Evolutionary conservation across 2,329 filamentous ascomycete species (phyloP), one percentile per base, ranked within the genome.

Genomic region (Phialocephala sp.): DNA sequence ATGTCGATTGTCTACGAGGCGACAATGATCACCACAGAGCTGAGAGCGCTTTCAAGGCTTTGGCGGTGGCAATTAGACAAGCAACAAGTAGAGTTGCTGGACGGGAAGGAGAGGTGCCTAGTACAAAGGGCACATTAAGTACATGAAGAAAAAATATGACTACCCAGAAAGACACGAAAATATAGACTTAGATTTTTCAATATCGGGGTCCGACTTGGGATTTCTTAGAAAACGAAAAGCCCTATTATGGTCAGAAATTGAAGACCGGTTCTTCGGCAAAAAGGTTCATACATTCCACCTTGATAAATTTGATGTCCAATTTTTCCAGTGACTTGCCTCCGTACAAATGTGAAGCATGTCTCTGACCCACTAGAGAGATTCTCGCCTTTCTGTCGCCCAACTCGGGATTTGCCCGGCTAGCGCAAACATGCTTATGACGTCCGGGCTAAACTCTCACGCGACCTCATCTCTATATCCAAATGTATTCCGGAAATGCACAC

Each of bases 11-110:
- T 80, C 80, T 97, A 64, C 87, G 93, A 69, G 95, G 95, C 60
- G 87, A 91, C 68, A 99, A 98, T 80, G 95, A 98, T 80, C 95
- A 98, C 80, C 95, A 98, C 82, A 85, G 94, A 65, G 94, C 95
- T 11, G 95, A 98, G 86, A 95, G 91, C 77, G 95, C 94, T 18
- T 97, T 99, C 81, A 99, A 99, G 86, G 95, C 95, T 56, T 80
- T 98, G 71, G 95, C 95, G 0, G 88, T 97, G 54, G 95, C 95
- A 8, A 85, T 96, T 63, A 85, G 90, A 73, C 86, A 86, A 78
- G 95, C 95, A 11, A 94, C 89, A 58, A 85, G 86, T 59, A 85
- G 88, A 72, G 88, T 94, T 37, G 86, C 87, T 50, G 93, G 92
- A 12, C 90, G 91, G 77, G 93, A 96, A 80, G 93, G 93, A 2